Evolutionary conservation across 768 basidiomycete genomes (phyloP), one percentile per base, ranked within the genome.

Genomic region (Russula brevipes): DNA sequence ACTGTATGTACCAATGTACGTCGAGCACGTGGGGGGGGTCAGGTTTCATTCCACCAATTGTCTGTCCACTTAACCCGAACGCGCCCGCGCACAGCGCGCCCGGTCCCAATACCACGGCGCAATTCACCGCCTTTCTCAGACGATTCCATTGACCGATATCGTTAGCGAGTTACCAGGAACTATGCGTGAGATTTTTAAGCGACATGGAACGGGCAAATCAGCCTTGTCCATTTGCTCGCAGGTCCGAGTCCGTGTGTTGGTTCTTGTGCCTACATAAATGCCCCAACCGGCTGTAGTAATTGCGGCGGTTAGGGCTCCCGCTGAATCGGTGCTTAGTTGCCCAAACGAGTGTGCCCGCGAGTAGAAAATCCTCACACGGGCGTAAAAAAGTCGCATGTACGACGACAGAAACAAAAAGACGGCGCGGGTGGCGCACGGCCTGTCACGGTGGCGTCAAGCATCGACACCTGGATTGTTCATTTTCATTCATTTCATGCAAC

Each of bases 1-100:
- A 55, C 42, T 60, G 59, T 54, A 54, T 60, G 59, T 64, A 64
- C 16, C 54, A 55, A 39, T 38, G 63, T 51, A 33, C 53, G 33
- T 59, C 46, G 35, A 35, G 36, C 45, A 46, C 54, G 10, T n/a
- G 38, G 47, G 52, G 36, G 36, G 4, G 19, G 55, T 51, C 53
- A 45, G 31, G 31, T 54, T 47, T n/a, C 45, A 36, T 54, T 54
- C 57, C 47, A 35, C 24, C 46, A 42, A 19, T 51, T 35, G 39
- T 50, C 42, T 35, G 39, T 50, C 42, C 46, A 14, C 33, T 45
- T 12, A 6, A 54, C 4, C 41, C 31, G 30, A 50, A 44, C 7
- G n/a, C 41, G 41, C 41, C 9, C 11, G 12, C 7, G 35, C 54
- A 41, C 38, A 42, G 4, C 14, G 3, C 44, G 19, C 35, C 46